Conservation (phyloP, 2,329 filamentous ascomycete species). For the Sordariomycetes sp. region DNA sequence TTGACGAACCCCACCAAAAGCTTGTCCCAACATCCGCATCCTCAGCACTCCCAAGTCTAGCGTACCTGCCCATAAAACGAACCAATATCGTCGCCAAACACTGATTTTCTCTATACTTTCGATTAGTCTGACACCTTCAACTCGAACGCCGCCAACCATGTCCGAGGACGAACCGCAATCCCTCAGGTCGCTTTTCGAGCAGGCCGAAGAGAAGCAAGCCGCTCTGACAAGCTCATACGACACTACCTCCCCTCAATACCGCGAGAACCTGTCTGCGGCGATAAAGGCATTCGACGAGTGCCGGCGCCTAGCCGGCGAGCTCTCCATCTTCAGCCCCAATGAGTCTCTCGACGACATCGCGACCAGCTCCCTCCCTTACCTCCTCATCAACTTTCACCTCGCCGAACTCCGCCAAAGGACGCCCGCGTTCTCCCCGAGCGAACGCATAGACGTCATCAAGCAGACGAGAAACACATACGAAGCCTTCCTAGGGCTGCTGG, state of each 20-base stretch:
- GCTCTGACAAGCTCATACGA: constrained; percentile 52
- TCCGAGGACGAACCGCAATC: constrained; percentile 28
- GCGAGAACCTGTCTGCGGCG: constrained; percentile 51
- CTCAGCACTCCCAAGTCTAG: not conserved
- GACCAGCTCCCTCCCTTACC: constrained; percentile 74
- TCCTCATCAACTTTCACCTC: constrained; percentile 64
- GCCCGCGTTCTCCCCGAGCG: constrained; percentile 32
- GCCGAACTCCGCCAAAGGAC: constrained; percentile 68
- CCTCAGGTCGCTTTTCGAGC: constrained; percentile 33
- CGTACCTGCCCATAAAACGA: not conserved
- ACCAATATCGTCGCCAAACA: not conserved
- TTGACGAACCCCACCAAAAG: not conserved
- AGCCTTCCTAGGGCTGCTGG: constrained; percentile 60
- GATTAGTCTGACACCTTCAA: not conserved
- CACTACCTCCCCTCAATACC: constrained; percentile 51
- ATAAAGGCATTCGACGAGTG: constrained; percentile 64
- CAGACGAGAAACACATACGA: constrained; percentile 62
- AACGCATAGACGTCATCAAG: constrained; percentile 50
- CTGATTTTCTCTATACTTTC: not conserved
- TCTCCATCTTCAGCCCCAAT: constrained; percentile 83
- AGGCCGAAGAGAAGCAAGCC: constrained; percentile 36
- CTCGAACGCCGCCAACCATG: constrained; percentile 11
- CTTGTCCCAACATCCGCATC: not conserved
- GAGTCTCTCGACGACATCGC: constrained; percentile 78
- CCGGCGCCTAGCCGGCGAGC: constrained; percentile 50